Conservation (phyloP, 2,329 filamentous ascomycete genomes). For the Venturia aucupariae region DNA sequence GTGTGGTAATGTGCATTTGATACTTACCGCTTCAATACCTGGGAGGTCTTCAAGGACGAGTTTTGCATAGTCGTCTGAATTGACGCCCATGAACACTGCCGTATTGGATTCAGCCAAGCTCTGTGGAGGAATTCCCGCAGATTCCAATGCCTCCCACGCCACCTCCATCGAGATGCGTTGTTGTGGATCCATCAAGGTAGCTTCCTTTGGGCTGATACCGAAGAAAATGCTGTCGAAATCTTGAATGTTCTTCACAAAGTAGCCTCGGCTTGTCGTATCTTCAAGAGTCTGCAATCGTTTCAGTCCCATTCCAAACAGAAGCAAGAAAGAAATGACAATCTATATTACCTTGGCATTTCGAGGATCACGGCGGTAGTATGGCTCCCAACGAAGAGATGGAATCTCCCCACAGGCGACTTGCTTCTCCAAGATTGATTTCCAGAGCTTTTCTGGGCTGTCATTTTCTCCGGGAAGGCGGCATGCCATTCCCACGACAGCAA, state of each 20-base stretch:
- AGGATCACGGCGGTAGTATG: not conserved
- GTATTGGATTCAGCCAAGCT: slow-evolving; percentile 15
- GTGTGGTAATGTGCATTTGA: not conserved
- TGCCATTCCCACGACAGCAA: not conserved
- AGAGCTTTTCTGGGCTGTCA: not conserved
- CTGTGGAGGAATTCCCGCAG: slow-evolving; percentile 14
- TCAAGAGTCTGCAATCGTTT: not conserved
- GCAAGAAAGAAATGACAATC: not conserved
- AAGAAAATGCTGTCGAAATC: slow-evolving; percentile 22
- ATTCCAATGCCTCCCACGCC: slow-evolving; percentile 20
- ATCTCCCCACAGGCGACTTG: not conserved
- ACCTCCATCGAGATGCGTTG: slow-evolving; percentile 20
- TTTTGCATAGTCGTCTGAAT: slow-evolving; percentile 12
- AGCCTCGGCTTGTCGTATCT: slow-evolving; percentile 14
- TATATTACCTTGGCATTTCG: not conserved
- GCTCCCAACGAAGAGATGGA: not conserved
- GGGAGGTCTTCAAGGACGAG: slow-evolving; percentile 23
- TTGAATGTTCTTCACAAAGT: slow-evolving; percentile 17
- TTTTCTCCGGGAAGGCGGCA: not conserved
- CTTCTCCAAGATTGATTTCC: not conserved
- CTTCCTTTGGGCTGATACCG: slow-evolving; percentile 18
- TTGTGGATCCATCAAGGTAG: slow-evolving; percentile 20
- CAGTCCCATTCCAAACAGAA: not conserved
- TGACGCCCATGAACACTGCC: slow-evolving; percentile 11
- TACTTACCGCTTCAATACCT: not conserved